These are phyloP conservation scores for Uncinocarpus reesii DNA, from an alignment of 2,329 filamentous ascomycete species.

Conservation along the genomic window DNA sequence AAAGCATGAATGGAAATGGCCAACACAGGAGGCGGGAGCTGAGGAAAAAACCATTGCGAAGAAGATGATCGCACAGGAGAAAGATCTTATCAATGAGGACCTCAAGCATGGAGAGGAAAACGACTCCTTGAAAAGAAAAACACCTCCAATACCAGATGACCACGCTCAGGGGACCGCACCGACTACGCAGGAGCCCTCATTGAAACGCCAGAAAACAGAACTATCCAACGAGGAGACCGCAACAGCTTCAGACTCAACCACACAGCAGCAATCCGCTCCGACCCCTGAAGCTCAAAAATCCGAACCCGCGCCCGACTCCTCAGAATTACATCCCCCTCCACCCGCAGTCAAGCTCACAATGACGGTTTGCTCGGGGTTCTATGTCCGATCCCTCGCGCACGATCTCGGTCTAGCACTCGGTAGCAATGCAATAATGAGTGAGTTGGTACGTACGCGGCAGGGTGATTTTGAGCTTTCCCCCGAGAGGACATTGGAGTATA, in stretches of 20 bases:
- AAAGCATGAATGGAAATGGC: constrained; percentile 68
- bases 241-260: not conserved
- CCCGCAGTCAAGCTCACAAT: constrained; percentile 75
- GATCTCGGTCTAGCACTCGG: constrained; percentile 75
- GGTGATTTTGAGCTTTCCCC: constrained; percentile 62
- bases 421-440: constrained; percentile 77
- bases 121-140: constrained; percentile 28
- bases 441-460: constrained; percentile 70
- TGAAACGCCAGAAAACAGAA: constrained; percentile 10
- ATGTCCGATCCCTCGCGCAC: constrained; percentile 86
- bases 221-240: not conserved
- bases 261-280: not conserved
- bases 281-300: not conserved
- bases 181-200: not conserved
- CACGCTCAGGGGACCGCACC: not conserved
- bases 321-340: constrained; percentile 27
- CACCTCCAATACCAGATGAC: constrained; percentile 20
- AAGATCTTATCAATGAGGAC: constrained; percentile 17
- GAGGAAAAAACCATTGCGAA: constrained; percentile 68
- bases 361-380: constrained; percentile 92
- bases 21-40: constrained; percentile 62
- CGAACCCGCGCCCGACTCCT: not conserved
- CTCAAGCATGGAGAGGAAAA: constrained; percentile 13
- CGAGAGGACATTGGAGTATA: constrained; percentile 65
- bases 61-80: constrained; percentile 45